Base-by-base conservation (phyloP, 345 rosid species). In the Eucalyptus pumila region DNA sequence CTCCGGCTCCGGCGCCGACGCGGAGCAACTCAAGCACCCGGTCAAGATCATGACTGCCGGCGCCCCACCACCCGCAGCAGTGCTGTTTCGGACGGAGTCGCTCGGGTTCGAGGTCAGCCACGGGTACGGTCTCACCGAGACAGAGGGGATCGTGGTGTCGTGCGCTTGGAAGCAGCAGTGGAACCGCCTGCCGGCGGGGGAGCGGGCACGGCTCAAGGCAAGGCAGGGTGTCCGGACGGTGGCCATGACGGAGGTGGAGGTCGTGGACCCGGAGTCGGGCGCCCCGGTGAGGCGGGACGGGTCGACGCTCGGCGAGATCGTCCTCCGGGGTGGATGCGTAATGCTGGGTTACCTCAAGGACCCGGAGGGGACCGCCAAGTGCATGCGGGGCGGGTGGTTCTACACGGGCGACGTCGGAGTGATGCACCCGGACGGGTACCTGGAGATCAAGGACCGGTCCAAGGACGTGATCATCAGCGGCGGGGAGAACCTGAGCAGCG, bases 311-410 rank as follows among this genome's bases (percentile, higher is more conserved):
- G 99, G 99, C 3, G 99, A 97, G 87, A 92, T 97, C 2, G 95
- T 96, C 85, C 81, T 97, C 88, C 92, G 95, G 86, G 99, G 99
- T 13, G 94, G 93, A 24, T 91, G 93, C 52, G 8, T 97, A 27
- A 97, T 96, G 99, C 93, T 95, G 13, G 99, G 99, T 5, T 95
- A 97, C 89, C 87, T 96, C 3, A 97, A 95, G 89, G 97, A 97
- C 89, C 93, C 92, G 30, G 80, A 86, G 4, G 96, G 93, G 11
- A 97, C 96, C 4, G 88, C 90, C 89, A 92, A 92, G 42, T 93
- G 95, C 88, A 87, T 96, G 89, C 92, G 90, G 45, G 90, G 92
- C 5, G 98, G 98, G 3, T 95, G 97, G 98, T 93, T 96, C 69
- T 92, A 90, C 87, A 93, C 96, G 0, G 98, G 97, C 8, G 97